These are phyloP conservation scores for Phytophthora boehmeriae DNA, from an alignment of 352 stramenopile genomes.

Conservation along the genomic window DNA sequence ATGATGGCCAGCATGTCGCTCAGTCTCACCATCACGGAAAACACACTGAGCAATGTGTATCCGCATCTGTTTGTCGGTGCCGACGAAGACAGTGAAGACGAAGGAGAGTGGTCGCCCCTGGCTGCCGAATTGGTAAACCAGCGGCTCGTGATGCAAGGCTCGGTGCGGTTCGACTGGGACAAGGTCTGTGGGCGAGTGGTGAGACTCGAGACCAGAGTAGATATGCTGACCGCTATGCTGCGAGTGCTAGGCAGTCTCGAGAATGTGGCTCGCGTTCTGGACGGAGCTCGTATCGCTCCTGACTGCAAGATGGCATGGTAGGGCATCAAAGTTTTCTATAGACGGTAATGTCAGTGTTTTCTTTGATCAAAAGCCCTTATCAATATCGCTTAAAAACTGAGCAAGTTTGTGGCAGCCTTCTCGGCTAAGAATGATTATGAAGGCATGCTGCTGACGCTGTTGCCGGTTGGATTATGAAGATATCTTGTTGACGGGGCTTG, in stretches of 20 bases:
- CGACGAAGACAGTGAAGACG: not conserved
- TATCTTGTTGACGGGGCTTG: too few relatives aligned
- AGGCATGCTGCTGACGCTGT: too few relatives aligned
- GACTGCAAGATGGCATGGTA: not conserved
- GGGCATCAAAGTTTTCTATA: not conserved
- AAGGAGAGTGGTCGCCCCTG: not conserved
- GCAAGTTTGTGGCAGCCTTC: too few relatives aligned
- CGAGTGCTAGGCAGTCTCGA: slow-evolving; percentile 3
- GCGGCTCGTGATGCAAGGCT: slow-evolving; percentile 11
- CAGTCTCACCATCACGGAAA: slow-evolving; percentile 17
- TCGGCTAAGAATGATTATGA: too few relatives aligned
- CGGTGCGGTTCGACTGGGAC: slow-evolving; percentile 26
- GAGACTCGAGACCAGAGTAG: slow-evolving; percentile 8
- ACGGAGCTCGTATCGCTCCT: not conserved
- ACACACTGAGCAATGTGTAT: slow-evolving; percentile 11
- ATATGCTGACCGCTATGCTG: slow-evolving; percentile 13
- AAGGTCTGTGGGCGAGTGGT: not conserved
- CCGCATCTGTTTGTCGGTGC: slow-evolving; percentile 10
- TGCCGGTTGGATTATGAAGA: too few relatives aligned
- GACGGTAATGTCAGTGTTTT: not conserved
- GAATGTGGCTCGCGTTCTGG: slow-evolving; percentile 7
- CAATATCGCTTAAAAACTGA: too few relatives aligned
- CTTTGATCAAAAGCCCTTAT: too few relatives aligned
- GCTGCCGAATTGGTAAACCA: slow-evolving; percentile 11
- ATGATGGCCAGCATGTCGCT: slow-evolving; percentile 3